Evolutionary conservation across 306 rosid genomes (phyloP).

Genomic region (Ochetophila trinervis): DNA sequence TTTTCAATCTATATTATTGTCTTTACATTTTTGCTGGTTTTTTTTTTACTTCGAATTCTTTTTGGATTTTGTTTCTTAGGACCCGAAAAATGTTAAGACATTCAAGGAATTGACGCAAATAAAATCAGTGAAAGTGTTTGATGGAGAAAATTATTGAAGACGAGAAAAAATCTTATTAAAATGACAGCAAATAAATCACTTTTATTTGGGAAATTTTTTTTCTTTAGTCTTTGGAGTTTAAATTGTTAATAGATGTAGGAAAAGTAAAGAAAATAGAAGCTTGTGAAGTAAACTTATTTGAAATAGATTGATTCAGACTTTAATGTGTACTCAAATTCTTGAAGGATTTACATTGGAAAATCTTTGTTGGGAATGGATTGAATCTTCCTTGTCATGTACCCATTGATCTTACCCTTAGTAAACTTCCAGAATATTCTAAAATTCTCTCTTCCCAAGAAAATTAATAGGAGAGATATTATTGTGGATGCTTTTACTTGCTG

Average conservation of each 20-base stretch:
- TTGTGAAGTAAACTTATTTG: too few species aligned
- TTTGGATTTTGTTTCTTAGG: too few species aligned
- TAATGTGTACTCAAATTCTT: neutral
- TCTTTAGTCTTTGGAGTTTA: neutral
- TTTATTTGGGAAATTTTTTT: neutral
- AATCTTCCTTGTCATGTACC: slow-evolving; percentile 5
- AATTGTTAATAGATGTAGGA: neutral
- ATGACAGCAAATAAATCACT: neutral
- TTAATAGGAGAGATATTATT: neutral
- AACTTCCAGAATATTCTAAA: neutral
- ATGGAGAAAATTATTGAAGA: too few species aligned
- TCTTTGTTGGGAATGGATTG: neutral
- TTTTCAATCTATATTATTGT: neutral
- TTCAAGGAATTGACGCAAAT: too few species aligned
- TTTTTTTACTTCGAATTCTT: too few species aligned
- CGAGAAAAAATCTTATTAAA: too few species aligned
- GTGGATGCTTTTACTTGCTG: too few species aligned
- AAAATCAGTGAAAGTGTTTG: too few species aligned
- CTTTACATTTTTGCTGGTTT: neutral
- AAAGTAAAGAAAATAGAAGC: too few species aligned
- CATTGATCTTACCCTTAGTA: neutral
- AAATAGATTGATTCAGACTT: too few species aligned
- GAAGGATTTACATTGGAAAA: neutral
- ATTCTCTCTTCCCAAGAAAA: neutral
- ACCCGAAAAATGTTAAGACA: too few species aligned